Percentiles rank a stretch among this genome's conserved stretches.
phyloP scores from a whole-genome alignment of 148 eudicot species.

The Camellia japonica region DNA sequence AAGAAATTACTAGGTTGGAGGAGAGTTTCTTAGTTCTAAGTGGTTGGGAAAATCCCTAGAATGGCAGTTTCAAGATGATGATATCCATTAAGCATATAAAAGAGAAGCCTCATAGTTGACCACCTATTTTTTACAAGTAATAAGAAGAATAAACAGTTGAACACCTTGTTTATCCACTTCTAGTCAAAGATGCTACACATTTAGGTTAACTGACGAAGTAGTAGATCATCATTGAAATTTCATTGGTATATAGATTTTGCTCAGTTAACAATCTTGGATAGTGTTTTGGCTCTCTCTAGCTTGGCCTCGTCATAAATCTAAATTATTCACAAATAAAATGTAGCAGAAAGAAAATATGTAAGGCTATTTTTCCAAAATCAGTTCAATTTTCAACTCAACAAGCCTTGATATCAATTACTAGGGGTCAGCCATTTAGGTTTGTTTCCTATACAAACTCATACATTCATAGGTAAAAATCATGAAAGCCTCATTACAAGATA shows the following conservation, averaged over 20 bases:
- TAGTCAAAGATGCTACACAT: too few species aligned
- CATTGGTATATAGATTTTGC: background rate
- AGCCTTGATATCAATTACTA: background rate
- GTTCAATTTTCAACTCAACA: background rate
- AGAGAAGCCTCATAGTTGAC: too few species aligned
- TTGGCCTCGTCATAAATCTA: background rate
- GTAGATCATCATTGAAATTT: background rate
- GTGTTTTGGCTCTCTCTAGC: background rate
- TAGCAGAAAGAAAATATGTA: background rate
- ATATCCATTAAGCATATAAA: too few species aligned
- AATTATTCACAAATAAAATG: background rate
- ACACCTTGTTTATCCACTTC: too few species aligned
- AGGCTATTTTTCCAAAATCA: background rate
- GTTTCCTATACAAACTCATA: background rate
- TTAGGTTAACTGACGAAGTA: too few species aligned
- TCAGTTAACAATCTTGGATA: background rate
- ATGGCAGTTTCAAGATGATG: too few species aligned
- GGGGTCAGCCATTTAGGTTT: background rate
- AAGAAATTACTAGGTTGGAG: too few species aligned
- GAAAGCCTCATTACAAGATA: background rate
- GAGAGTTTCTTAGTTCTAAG: too few species aligned
- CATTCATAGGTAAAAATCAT: background rate
- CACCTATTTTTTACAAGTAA: too few species aligned
- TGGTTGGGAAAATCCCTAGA: too few species aligned
- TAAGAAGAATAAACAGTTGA: too few species aligned